Conservation (phyloP, 257 asterid species). For the Cinchona pubescens region DNA sequence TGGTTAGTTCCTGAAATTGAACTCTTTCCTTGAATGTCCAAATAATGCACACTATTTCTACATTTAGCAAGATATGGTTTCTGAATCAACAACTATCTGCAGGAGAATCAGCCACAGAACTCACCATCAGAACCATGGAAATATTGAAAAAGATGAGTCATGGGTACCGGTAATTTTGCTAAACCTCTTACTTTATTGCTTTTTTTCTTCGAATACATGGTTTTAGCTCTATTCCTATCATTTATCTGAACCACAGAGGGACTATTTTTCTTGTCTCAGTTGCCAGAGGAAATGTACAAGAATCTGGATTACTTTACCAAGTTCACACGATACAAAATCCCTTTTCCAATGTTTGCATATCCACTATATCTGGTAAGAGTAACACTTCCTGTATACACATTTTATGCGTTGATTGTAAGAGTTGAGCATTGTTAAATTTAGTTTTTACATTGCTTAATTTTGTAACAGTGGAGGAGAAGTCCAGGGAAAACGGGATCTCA, state of each 20-base stretch:
- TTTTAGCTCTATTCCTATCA: too few relatives aligned
- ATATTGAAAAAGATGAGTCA: conserved; percentile 46
- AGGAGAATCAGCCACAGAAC: conserved; percentile 53
- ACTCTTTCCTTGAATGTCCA: not conserved
- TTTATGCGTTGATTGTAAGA: too few relatives aligned
- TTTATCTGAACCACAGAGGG: too few relatives aligned
- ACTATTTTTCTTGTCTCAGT: conserved; percentile 17
- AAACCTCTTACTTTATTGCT: too few relatives aligned
- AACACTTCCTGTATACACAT: not conserved
- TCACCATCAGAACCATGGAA: conserved; percentile 50
- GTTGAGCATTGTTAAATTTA: too few relatives aligned
- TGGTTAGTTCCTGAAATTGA: conserved; percentile 30
- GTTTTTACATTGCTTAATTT: too few relatives aligned
- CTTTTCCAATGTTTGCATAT: conserved; percentile 45
- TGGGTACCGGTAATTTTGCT: conserved; percentile 45
- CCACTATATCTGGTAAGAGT: conserved; percentile 41
- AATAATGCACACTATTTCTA: too few relatives aligned
- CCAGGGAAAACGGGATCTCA: conserved; percentile 93
- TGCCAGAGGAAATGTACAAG: conserved; percentile 38
- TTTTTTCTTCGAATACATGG: too few relatives aligned
- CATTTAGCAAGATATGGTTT: too few relatives aligned
- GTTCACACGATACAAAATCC: conserved; percentile 38
- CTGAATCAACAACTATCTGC: too few relatives aligned
- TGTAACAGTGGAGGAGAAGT: conserved; percentile 63
- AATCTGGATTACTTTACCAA: conserved; percentile 35